Base-by-base conservation (phyloP, 176 grass and related monocot species). In the Bolboschoenus planiculmis region DNA sequence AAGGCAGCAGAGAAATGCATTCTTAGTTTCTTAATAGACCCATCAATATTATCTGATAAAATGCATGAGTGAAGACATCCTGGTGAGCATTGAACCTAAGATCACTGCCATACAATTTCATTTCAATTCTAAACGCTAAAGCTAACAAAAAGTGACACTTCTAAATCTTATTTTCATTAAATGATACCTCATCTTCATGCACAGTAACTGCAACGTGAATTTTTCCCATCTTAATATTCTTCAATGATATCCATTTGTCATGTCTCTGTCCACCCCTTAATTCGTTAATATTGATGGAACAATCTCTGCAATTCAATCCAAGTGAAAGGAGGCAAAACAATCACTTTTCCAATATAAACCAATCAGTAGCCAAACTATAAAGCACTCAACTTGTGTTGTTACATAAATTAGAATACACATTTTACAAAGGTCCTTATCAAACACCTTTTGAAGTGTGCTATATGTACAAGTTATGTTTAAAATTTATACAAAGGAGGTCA, bases 221-320 rank as follows among this genome's bases (percentile, higher is more conserved):
- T 84, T 85, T 90, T 56, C 96, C 96, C 35, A 86, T 91, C 81
- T 90, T 99, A 86, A 93, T 99, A 76, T 99, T 93, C 87, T 95
- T 90, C 81, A 99, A 81, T 59, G 92, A 18, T 57, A 99, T 85
- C 96, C 96, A 99, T 82, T 91, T 87, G 78, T 93, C 89, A 34
- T 99, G 92, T 63, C 96, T 93, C 85, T 90, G 84, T 83, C 92
- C 96, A 43, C 91, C 92, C 84, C 89, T 93, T 51, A 95, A 48
- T 31, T 99, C 85, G 48, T 80, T 95, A 83, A 95, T 90, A 27
- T 87, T 88, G 59, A 99, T 48, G 30, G 88, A 93, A 83, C 96
- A 99, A 55, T 90, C 77, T 59, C 96, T 99, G 39, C 62, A 86
- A 11, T 18, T 24, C 1, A 51, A 63, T 54, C 21, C 54, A 65